phyloP scores from a whole-genome alignment of 257 asterid genomes.

The Solanum rostratum region DNA sequence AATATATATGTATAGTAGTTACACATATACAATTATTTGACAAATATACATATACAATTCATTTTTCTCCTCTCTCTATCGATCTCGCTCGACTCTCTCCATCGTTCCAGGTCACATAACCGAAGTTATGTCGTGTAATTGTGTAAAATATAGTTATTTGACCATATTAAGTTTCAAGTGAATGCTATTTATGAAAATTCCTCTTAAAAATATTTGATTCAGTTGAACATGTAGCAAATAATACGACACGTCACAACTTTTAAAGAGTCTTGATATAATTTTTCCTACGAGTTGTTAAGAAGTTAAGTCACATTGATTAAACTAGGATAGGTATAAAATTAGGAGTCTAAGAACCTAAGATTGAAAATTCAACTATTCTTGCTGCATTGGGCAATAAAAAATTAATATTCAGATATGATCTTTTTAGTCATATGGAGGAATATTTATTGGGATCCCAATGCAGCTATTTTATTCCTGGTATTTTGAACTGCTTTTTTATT shows the following conservation, averaged over 20 bases:
- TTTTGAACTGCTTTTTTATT: background rate
- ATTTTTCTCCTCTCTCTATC: too few species aligned
- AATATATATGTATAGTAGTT: too few species aligned
- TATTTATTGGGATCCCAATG: background rate
- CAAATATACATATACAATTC: too few species aligned
- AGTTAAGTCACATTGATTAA: background rate
- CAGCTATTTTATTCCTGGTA: background rate
- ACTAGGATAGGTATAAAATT: background rate
- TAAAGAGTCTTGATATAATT: background rate
- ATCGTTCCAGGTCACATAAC: too few species aligned
- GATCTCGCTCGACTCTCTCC: too few species aligned
- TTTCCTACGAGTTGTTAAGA: background rate
- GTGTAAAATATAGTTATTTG: too few species aligned
- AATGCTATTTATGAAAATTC: too few species aligned
- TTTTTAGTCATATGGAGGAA: background rate
- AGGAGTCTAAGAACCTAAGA: background rate
- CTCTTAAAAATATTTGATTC: background rate
- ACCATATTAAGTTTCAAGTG: too few species aligned
- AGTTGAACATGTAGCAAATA: background rate
- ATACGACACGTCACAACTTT: background rate
- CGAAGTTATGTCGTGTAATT: too few species aligned
- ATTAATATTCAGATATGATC: background rate
- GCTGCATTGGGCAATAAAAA: background rate
- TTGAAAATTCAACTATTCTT: background rate
- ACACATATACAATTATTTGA: too few species aligned